phyloP scores from a whole-genome alignment of 208 protist species.

The Acanthamoeba lenticulata region DNA sequence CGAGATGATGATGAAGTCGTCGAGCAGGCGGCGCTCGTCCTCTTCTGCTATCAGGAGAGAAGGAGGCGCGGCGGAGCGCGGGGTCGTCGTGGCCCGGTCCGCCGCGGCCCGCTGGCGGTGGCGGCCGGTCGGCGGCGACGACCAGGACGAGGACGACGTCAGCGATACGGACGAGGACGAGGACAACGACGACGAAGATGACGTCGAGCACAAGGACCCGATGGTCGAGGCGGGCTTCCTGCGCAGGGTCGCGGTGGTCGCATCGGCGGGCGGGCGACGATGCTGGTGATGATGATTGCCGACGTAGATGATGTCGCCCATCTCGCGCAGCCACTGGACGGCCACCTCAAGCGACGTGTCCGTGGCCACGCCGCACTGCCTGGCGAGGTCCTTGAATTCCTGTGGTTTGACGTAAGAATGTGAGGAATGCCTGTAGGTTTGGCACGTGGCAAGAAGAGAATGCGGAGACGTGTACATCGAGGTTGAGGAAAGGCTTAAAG shows the following conservation, averaged over 20 bases:
- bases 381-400: not conserved
- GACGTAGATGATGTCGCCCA: not conserved
- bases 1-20: not conserved
- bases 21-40: not conserved
- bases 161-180: not conserved
- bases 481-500: not conserved
- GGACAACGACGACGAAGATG: not conserved
- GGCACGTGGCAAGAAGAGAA: too few species aligned
- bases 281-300: not conserved
- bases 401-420: too few species aligned
- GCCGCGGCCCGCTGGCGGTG: too few species aligned
- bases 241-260: too few species aligned
- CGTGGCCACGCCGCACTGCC: not conserved
- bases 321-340: not conserved
- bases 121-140: not conserved
- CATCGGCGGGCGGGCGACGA: not conserved
- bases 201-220: not conserved
- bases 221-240: not conserved
- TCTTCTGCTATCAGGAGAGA: not conserved
- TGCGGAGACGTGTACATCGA: not conserved
- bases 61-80: not conserved
- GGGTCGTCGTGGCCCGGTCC: too few species aligned
- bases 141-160: not conserved
- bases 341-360: not conserved
- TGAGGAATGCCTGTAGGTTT: too few species aligned